Evolutionary conservation across 1,284 basidiomycete species (phyloP).

Genomic region (Apiotrichum sp.): DNA sequence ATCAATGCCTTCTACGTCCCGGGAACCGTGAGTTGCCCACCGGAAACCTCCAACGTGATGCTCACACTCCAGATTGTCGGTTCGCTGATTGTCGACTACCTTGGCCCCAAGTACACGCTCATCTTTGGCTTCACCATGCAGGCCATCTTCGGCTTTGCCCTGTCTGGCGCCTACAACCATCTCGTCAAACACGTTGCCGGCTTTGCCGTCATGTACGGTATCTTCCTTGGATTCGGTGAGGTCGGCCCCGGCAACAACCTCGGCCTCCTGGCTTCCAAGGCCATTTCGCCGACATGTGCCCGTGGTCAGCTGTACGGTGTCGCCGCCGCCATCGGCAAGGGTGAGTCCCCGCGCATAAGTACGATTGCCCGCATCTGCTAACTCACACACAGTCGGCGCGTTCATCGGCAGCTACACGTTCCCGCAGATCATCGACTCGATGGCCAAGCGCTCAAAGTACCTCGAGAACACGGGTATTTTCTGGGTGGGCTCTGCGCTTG

Average conservation of each 20-base stretch:
- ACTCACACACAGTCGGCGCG: conserved; percentile 54
- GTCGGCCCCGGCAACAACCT: conserved; percentile 70
- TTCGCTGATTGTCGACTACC: conserved; percentile 33
- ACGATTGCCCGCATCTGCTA: not conserved
- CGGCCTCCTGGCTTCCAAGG: conserved; percentile 73
- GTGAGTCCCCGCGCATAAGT: not conserved
- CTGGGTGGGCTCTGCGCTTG: conserved; percentile 55
- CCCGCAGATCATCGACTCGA: conserved; percentile 57
- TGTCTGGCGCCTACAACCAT: conserved; percentile 68
- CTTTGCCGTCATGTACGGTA: conserved; percentile 81
- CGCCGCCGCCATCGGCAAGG: conserved; percentile 84
- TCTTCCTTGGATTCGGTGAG: conserved; percentile 74
- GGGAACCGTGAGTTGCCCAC: conserved; percentile 18
- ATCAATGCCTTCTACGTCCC: conserved; percentile 50
- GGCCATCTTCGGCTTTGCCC: conserved; percentile 74
- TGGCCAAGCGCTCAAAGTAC: conserved; percentile 22
- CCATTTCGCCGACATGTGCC: conserved; percentile 67
- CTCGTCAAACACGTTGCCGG: conserved; percentile 53
- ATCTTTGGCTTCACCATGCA: conserved; percentile 65
- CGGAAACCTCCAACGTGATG: no score
- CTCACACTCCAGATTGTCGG: conserved; percentile 8
- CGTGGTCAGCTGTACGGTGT: conserved; percentile 79
- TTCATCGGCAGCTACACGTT: conserved; percentile 73
- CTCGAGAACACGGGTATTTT: conserved; percentile 38
- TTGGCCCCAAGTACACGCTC: conserved; percentile 58